Evolutionary conservation across 2,329 filamentous ascomycete genomes (phyloP).

Genomic region (Colletotrichum filicis): DNA sequence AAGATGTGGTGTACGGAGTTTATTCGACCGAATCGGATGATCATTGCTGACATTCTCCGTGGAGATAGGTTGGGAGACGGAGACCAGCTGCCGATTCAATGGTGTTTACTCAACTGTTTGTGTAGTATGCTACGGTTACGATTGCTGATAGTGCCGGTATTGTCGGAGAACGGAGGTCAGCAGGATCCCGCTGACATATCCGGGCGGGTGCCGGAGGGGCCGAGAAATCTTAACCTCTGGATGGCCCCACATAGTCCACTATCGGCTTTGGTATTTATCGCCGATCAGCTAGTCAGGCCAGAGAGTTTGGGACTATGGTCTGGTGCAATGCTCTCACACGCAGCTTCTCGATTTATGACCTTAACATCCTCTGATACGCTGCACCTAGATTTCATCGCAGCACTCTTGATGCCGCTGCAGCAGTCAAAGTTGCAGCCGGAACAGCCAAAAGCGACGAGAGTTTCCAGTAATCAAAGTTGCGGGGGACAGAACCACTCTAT

Average conservation of each 20-base stretch:
- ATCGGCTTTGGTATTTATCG: neutral
- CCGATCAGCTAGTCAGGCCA: neutral
- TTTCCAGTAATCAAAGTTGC: constrained; percentile 13
- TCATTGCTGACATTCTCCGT: neutral
- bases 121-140: neutral
- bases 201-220: neutral
- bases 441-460: neutral
- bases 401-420: neutral
- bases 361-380: neutral
- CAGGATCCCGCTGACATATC: neutral
- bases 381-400: too few relatives aligned
- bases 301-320: neutral
- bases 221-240: neutral
- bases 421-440: neutral
- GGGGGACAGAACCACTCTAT: constrained; percentile 21
- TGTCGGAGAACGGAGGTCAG: neutral
- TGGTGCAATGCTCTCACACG: neutral
- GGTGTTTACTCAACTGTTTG: neutral
- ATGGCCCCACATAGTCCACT: neutral
- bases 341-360: neutral
- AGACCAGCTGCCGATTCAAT: neutral
- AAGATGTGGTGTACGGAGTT: neutral
- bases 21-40: neutral
- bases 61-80: neutral
- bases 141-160: neutral